phyloP scores from a whole-genome alignment of 2,329 filamentous ascomycete species.

The Canariomyces notabilis region DNA sequence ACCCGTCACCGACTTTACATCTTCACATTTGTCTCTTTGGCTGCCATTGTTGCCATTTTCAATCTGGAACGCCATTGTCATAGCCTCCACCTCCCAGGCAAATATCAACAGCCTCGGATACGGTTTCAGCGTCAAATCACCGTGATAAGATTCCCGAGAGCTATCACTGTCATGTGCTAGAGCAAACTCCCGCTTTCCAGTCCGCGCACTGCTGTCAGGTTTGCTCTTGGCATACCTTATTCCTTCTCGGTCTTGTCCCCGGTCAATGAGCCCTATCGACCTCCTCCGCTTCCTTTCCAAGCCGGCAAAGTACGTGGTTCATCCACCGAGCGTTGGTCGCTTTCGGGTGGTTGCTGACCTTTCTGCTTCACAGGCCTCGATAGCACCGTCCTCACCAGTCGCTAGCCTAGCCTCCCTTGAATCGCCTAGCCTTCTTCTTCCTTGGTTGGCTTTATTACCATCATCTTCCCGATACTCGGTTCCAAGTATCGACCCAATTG shows the following conservation, averaged over 20 bases:
- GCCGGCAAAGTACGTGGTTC: slow-evolving; percentile 72
- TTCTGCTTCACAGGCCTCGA: slow-evolving; percentile 45
- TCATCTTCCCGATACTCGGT: slow-evolving; percentile 68
- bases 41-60: too few relatives aligned
- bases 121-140: neutral
- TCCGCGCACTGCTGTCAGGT: too few relatives aligned
- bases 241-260: slow-evolving; percentile 21
- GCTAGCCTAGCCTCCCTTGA: neutral
- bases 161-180: neutral
- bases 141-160: neutral
- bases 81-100: too few relatives aligned
- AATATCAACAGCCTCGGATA: too few relatives aligned
- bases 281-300: slow-evolving; percentile 90
- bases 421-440: neutral
- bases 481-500: slow-evolving; percentile 71
- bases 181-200: neutral
- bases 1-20: slow-evolving; percentile 12
- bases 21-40: too few relatives aligned
- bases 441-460: neutral
- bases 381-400: slow-evolving; percentile 51
- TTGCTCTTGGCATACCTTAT: neutral
- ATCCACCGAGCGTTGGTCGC: neutral
- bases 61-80: too few relatives aligned
- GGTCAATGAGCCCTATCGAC: slow-evolving; percentile 79
- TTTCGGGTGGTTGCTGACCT: slow-evolving; percentile 5